Base-by-base conservation (phyloP, 2,329 filamentous ascomycete genomes). In the Daldinia sp. region DNA sequence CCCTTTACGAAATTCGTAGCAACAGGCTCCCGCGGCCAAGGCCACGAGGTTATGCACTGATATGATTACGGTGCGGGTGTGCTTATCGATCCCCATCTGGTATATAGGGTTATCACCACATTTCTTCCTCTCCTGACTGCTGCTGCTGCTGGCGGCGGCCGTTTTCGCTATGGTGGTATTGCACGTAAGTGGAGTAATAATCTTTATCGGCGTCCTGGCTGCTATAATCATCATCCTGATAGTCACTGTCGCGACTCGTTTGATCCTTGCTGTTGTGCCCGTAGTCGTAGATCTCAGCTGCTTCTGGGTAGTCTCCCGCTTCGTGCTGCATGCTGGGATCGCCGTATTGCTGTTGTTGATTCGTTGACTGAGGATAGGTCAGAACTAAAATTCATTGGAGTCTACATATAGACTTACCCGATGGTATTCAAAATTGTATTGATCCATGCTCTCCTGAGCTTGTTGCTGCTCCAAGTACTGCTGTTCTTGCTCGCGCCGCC, bases 361-460 rank as follows among this genome's bases (percentile, higher is more conserved):
- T 81, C 58, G 82, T 77, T 65, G 80, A 81, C 83, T 86, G 12
- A 6, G 48, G 12, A 48, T 1, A 37, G 39, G 23, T 72, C 65
- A 68, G 71, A 37, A 18, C n/a, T 60, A 20, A 15, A n/a, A 10
- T 28, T 54, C 56, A 44, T 20, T 9, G 30, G 46, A 35, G 30
- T n/a, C 4, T 26, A 12, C 15, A 4, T 12, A 13, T 10, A 30
- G 3, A 80, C 84, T 80, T 76, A 86, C 84, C 72, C 84, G 78
- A 72, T 86, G 84, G 73, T 87, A 87, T 71, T 87, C 84, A 74
- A 83, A 86, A 72, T 85, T 83, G 73, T 86, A 87, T 60, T 82
- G 83, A 69, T 85, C 84, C 66, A 85, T 81, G 68, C 78, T 78
- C 44, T 82, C 81, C 68, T 85, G 81, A 23, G 76, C 74, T 65